These are phyloP conservation scores for Fusarium xylarioides DNA, from an alignment of 2,329 filamentous ascomycete genomes.

Conservation along the genomic window DNA sequence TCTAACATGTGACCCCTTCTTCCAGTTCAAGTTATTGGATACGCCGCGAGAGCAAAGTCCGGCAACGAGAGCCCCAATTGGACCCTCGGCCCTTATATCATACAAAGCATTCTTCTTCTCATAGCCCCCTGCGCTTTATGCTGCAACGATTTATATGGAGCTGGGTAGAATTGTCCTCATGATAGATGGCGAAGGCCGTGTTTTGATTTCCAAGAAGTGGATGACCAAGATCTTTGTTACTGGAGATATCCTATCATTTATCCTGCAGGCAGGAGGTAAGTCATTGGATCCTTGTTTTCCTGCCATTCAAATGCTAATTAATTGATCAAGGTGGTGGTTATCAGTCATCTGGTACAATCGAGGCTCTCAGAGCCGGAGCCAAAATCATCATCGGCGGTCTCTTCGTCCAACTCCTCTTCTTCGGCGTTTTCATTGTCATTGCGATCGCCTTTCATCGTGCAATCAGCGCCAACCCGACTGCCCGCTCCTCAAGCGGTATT, in stretches of 20 bases:
- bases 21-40: background rate
- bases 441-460: constrained; percentile 54
- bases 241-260: constrained; percentile 26
- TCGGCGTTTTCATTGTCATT: constrained; percentile 61
- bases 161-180: background rate
- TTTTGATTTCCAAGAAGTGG: constrained; percentile 14
- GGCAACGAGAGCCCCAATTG: background rate
- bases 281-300: accelerated
- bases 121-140: background rate
- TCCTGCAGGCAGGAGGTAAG: constrained; percentile 21
- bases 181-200: background rate
- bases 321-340: background rate
- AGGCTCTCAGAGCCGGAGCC: constrained; percentile 45
- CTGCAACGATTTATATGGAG: constrained; percentile 3
- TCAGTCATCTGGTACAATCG: constrained; percentile 43
- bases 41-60: constrained; percentile 3
- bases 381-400: constrained; percentile 62
- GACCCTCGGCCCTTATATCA: background rate
- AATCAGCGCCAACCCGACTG: constrained; percentile 2
- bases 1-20: background rate
- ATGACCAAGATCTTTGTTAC: constrained; percentile 31
- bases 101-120: background rate
- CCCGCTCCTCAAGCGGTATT: background rate
- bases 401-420: constrained; percentile 62
- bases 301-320: background rate